These are phyloP conservation scores for Dactylellina haptotyla DNA, from an alignment of 2,329 filamentous ascomycete genomes.

Conservation along the genomic window DNA sequence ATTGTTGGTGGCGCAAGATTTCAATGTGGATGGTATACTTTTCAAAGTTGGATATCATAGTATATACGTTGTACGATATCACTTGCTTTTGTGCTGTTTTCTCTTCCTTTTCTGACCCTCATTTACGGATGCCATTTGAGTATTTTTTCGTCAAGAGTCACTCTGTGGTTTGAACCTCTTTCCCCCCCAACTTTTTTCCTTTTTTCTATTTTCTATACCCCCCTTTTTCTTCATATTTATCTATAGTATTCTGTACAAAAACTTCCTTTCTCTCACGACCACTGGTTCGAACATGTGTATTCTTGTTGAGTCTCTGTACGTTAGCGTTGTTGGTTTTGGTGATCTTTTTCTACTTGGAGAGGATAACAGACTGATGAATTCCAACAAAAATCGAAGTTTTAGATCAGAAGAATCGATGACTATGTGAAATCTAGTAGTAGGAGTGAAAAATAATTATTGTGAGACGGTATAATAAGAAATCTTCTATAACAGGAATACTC, in stretches of 20 bases:
- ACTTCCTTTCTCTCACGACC: not conserved
- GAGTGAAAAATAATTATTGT: too few species aligned
- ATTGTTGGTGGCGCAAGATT: not conserved
- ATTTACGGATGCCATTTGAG: not conserved
- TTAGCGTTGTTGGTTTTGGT: not conserved
- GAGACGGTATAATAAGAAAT: too few species aligned
- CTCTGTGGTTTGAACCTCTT: too few species aligned
- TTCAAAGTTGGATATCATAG: not conserved
- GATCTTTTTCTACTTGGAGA: not conserved
- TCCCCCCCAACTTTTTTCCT: not conserved
- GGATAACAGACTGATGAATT: constrained; percentile 8
- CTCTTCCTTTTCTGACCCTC: not conserved
- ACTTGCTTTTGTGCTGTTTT: not conserved
- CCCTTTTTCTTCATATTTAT: constrained; percentile 6
- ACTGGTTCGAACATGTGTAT: not conserved
- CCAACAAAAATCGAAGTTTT: not conserved
- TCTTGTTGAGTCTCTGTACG: constrained; percentile 14
- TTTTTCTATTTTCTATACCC: constrained; percentile 33
- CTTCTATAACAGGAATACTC: not conserved
- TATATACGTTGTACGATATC: constrained; percentile 49
- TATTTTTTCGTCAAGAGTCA: too few species aligned
- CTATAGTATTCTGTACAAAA: constrained; percentile 27
- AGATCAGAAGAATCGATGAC: not conserved
- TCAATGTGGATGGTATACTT: constrained; percentile 3
- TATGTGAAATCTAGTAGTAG: too few species aligned